These are phyloP conservation scores for Phialocephala sp. DNA, from an alignment of 2,329 filamentous ascomycete genomes.

Conservation along the genomic window DNA sequence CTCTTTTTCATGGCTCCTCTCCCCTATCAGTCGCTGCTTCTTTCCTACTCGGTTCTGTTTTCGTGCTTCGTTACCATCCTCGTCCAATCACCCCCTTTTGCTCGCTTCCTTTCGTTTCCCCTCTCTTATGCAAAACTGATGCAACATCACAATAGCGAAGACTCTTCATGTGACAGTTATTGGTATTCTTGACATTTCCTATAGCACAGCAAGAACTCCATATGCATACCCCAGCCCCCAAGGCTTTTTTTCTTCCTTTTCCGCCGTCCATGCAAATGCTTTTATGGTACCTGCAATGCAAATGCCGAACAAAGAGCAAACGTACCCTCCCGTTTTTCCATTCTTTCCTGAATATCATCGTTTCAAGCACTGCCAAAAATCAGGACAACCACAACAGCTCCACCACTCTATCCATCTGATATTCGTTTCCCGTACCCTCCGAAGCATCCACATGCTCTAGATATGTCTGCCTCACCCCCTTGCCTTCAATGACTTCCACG, in stretches of 20 bases:
- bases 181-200: too few species aligned
- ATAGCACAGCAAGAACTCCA: background rate
- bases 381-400: slow-evolving; percentile 34
- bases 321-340: background rate
- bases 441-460: slow-evolving; percentile 20
- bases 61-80: too few species aligned
- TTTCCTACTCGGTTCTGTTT: too few species aligned
- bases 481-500: slow-evolving; percentile 24
- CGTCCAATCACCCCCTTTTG: too few species aligned
- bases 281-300: background rate
- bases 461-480: slow-evolving; percentile 36
- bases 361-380: background rate
- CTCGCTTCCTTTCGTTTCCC: too few species aligned
- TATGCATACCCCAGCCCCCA: background rate
- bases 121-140: too few species aligned
- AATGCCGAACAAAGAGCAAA: background rate
- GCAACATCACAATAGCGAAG: too few species aligned
- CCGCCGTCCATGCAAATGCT: background rate
- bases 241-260: background rate
- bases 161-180: too few species aligned
- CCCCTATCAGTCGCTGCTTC: too few species aligned
- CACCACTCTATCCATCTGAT: slow-evolving; percentile 30
- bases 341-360: background rate
- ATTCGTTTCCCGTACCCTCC: slow-evolving; percentile 1
- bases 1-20: too few species aligned